phyloP scores from a whole-genome alignment of 2,329 filamentous ascomycete genomes.

The Hypocreales sp. region DNA sequence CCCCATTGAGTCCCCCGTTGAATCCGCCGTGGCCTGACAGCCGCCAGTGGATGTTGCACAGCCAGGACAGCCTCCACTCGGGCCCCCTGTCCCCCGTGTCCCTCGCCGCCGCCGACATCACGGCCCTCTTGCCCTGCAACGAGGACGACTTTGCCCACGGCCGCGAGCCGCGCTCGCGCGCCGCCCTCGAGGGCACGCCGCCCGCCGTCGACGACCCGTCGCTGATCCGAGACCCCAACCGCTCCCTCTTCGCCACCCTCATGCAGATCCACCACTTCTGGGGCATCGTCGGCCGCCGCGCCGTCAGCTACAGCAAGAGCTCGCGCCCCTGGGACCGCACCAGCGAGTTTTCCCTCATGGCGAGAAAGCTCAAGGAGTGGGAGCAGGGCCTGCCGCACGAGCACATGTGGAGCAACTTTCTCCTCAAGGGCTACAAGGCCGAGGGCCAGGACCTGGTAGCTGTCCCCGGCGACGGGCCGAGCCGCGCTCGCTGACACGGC shows the following conservation, averaged over 20 bases:
- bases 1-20: not conserved
- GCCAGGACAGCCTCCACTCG: constrained; percentile 40
- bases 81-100: constrained; percentile 34
- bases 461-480: no score
- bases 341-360: constrained; percentile 31
- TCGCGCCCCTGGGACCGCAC: constrained; percentile 27
- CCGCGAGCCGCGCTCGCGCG: constrained; percentile 29
- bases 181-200: constrained; percentile 36
- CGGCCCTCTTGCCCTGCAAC: constrained; percentile 34
- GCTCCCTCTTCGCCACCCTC: constrained; percentile 38
- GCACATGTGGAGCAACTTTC: constrained; percentile 28
- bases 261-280: constrained; percentile 40
- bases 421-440: constrained; percentile 28
- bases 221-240: constrained; percentile 24
- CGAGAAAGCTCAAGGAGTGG: constrained; percentile 27
- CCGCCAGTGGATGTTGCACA: constrained; percentile 40
- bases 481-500: constrained; percentile 4
- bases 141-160: constrained; percentile 35
- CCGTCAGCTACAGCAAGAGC: constrained; percentile 27
- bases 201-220: constrained; percentile 29
- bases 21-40: no score
- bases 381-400: constrained; percentile 29
- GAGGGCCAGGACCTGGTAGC: constrained; percentile 33
- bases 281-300: constrained; percentile 33
- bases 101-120: constrained; percentile 36